Percentiles rank a stretch among this genome's conserved stretches.
phyloP scores from a whole-genome alignment of 305 asterid species.

The Plantago coronopus region DNA sequence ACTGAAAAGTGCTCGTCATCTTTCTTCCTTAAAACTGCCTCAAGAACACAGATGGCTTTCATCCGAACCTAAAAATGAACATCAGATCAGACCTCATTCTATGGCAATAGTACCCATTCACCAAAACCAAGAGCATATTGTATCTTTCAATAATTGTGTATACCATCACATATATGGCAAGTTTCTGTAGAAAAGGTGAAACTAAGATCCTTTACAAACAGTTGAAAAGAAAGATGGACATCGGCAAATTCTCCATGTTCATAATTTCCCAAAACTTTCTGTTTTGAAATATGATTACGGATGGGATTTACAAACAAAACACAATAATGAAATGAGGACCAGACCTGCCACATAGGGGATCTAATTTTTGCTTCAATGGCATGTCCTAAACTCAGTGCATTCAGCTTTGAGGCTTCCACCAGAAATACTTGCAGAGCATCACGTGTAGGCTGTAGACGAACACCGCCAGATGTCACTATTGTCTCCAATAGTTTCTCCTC shows the following conservation, averaged over 20 bases:
- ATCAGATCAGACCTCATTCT: conserved; percentile 14
- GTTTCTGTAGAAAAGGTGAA: too few relatives aligned
- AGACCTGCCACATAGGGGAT: conserved; percentile 95
- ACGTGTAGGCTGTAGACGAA: conserved; percentile 93
- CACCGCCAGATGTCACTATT: conserved; percentile 88
- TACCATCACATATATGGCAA: too few relatives aligned
- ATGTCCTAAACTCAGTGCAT: conserved; percentile 56
- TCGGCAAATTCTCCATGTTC: too few relatives aligned
- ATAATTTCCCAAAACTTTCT: neutral
- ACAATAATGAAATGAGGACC: conserved; percentile 21
- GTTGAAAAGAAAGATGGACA: too few relatives aligned
- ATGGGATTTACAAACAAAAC: neutral
- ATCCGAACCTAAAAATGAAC: conserved; percentile 68
- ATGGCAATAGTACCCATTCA: neutral
- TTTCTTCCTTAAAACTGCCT: conserved; percentile 84
- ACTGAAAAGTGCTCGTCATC: conserved; percentile 54
- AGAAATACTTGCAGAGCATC: conserved; percentile 81
- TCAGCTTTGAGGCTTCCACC: conserved; percentile 72
- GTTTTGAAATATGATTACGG: neutral
- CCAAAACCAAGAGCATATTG: neutral
- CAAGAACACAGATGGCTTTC: conserved; percentile 84
- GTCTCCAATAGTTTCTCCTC: conserved; percentile 88
- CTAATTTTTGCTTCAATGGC: conserved; percentile 79
- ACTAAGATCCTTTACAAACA: too few relatives aligned
- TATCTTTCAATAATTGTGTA: too few relatives aligned